Conservation (phyloP, 352 stramenopile genomes). For the Phytophthora podocarpi region DNA sequence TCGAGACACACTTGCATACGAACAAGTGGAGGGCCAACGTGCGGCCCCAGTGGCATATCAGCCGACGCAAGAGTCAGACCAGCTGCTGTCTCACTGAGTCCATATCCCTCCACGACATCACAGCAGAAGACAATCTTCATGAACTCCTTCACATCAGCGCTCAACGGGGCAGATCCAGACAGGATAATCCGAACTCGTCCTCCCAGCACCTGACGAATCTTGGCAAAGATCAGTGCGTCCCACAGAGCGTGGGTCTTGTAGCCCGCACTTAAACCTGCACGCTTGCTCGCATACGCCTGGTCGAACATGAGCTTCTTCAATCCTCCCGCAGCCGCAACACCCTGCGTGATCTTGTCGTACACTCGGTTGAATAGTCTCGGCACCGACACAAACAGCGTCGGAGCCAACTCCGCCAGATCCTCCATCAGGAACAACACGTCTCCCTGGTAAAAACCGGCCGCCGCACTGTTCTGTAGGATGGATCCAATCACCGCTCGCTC, state of each 20-base stretch:
- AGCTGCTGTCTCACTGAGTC: constrained; percentile 94
- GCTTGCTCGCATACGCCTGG: constrained; percentile 65
- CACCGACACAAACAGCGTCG: constrained; percentile 94
- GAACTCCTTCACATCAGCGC: constrained; percentile 94
- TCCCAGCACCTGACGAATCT: constrained; percentile 92
- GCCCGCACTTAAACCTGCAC: constrained; percentile 48
- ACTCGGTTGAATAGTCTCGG: constrained; percentile 97
- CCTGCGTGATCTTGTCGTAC: constrained; percentile 95
- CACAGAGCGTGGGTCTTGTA: constrained; percentile 87
- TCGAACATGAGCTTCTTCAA: constrained; percentile 81
- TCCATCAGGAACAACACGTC: constrained; percentile 93
- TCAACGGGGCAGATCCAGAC: constrained; percentile 93
- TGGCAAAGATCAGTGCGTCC: constrained; percentile 96
- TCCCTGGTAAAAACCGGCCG: constrained; percentile 81
- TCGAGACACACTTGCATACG: constrained; percentile 93
- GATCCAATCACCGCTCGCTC: constrained; percentile 91
- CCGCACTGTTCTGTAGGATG: constrained; percentile 83
- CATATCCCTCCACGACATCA: constrained; percentile 95
- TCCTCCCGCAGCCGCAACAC: constrained; percentile 55
- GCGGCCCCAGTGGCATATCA: constrained; percentile 73
- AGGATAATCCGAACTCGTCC: constrained; percentile 91
- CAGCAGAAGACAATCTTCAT: constrained; percentile 95
- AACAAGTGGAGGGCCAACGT: constrained; percentile 92
- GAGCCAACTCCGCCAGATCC: constrained; percentile 92
- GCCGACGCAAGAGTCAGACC: constrained; percentile 71